Base-by-base conservation (phyloP, 305 asterid species). In the Fraxinus floribunda region DNA sequence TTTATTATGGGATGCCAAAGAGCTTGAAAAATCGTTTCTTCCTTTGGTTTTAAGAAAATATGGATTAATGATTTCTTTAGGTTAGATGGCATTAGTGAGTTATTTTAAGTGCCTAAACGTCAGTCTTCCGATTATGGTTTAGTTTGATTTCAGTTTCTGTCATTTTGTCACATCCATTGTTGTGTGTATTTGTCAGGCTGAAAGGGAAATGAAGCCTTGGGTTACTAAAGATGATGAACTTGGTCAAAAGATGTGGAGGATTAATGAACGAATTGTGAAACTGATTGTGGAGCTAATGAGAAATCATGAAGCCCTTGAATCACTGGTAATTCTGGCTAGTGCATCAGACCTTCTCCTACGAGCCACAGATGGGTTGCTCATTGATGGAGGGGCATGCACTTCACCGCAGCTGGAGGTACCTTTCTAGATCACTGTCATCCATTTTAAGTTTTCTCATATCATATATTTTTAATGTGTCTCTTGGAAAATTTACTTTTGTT, bases 311-410 rank as follows among this genome's bases (percentile, higher is more conserved):
- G 88, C 90, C 66, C 95, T 93, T 26, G 99, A 97, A 89, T 91
- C 98, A 4, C 88, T 97, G 85, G 93, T 94, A 55, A 91, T 97
- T 84, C 86, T 97, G 66, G 89, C 98, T 20, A 91, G 98, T 11
- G 98, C 99, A 22, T 93, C 98, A 10, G 98, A 97, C 84, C 96
- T 94, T 71, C 97, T 96, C 82, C 92, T 93, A 44, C 98, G 98
- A 78, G 99, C 98, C 81, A 96, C 99, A 10, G 98, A 94, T 41
- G 99, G 99, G 49, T 90, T 97, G 96, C 98, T 97, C 64, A 97
- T 97, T n/a, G 99, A 94, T 85, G 99, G 97, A 79, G 99, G 93
- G 92, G 98, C 98, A 80, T 97, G 98, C 91, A 97, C 98, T 86
- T 88, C 94, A 82, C 97, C 98, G 3, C 98, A 97, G 90, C 91